phyloP scores from a whole-genome alignment of 1,139 yeast genomes.

The Casaregolazyma lundiana region DNA sequence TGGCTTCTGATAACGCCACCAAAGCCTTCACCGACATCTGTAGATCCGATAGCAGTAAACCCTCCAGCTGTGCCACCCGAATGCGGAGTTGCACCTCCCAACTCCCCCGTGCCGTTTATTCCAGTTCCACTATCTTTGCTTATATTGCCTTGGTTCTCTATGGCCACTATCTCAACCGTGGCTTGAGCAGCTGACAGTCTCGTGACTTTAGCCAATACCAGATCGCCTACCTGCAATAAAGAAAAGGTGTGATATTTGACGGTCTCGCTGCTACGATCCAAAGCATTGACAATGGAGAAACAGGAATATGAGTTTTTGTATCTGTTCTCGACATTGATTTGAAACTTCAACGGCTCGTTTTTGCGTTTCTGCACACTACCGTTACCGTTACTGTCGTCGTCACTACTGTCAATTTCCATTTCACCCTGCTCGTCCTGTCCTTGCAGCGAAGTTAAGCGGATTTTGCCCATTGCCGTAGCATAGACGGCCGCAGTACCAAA shows the following conservation, averaged over 20 bases:
- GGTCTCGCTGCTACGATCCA: constrained; percentile 21
- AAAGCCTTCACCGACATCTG: constrained; percentile 84
- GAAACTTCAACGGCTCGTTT: constrained; percentile 20
- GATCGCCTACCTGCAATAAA: constrained; percentile 80
- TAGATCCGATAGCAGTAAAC: constrained; percentile 34
- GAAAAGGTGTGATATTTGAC: constrained; percentile 34
- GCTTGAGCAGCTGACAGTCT: constrained; percentile 68
- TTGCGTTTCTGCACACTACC: constrained; percentile 15
- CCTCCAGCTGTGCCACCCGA: constrained; percentile 28
- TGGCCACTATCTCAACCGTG: constrained; percentile 73
- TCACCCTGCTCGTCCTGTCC: constrained; percentile 24
- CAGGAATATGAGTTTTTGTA: constrained; percentile 30
- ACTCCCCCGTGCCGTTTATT: constrained; percentile 45
- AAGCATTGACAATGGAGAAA: constrained; percentile 18
- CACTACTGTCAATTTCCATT: constrained; percentile 14
- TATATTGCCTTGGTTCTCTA: constrained; percentile 61
- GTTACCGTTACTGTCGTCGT: constrained; percentile 19
- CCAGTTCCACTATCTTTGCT: constrained; percentile 65
- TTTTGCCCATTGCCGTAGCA: constrained; percentile 64
- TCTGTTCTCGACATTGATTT: constrained; percentile 37
- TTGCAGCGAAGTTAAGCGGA: constrained; percentile 26
- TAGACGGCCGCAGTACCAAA: constrained; percentile 41
- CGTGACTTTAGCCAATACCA: constrained; percentile 73
- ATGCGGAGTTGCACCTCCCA: constrained; percentile 41
- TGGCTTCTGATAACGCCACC: constrained; percentile 84